These are phyloP conservation scores for Ceratocystis diversiconidia DNA, from an alignment of 2,329 filamentous ascomycete genomes.

Conservation along the genomic window DNA sequence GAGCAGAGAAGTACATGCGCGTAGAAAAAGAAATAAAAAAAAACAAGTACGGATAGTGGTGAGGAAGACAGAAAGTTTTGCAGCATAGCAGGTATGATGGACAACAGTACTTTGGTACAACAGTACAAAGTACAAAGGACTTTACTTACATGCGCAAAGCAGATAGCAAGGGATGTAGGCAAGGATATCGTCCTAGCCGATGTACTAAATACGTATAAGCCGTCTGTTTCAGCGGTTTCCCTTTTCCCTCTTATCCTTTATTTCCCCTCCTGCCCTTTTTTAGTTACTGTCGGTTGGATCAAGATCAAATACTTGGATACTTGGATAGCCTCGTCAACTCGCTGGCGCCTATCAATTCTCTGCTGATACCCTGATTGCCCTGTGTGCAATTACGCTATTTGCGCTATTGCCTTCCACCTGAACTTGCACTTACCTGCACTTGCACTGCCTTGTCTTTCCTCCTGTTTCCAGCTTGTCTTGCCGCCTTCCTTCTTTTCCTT, in stretches of 20 bases:
- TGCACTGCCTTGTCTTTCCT: neutral
- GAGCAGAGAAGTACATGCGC: neutral
- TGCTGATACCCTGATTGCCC: neutral
- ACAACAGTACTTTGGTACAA: neutral
- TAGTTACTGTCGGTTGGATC: too few species aligned
- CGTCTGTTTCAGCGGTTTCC: neutral
- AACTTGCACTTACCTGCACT: neutral
- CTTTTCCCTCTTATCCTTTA: neutral
- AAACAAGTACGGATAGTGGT: neutral
- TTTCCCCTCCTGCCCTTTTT: too few species aligned
- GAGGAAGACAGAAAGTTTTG: neutral
- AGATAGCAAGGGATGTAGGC: neutral
- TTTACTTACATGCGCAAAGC: neutral
- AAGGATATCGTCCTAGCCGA: neutral
- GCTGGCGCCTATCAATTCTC: neutral
- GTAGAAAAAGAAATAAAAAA: neutral
- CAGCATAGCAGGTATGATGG: neutral
- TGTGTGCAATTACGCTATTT: neutral
- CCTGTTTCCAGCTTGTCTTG: constrained; percentile 1
- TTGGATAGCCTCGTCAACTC: neutral
- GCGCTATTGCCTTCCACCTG: neutral
- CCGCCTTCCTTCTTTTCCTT: constrained; percentile 2
- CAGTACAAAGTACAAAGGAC: neutral
- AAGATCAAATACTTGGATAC: neutral
- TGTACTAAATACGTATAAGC: constrained; percentile 5